Percentiles rank a stretch among this genome's conserved stretches.
Conservation (phyloP, 805 yeast genomes). For the Brettanomyces sp. region DNA sequence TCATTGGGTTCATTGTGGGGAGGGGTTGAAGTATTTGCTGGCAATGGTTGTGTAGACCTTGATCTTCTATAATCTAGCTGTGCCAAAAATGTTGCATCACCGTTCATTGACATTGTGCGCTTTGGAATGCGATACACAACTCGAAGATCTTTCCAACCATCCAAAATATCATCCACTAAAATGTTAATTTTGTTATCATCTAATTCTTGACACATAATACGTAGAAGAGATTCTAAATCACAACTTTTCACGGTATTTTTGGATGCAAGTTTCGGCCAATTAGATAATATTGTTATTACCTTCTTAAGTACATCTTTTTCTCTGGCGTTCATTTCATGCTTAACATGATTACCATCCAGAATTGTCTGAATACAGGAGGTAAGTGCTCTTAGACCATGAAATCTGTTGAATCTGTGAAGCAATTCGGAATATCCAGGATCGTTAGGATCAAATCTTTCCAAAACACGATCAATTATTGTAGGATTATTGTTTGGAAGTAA, state of each 20-base stretch:
- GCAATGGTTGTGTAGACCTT: constrained; percentile 3
- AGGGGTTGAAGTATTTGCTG: not conserved
- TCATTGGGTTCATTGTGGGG: not conserved
- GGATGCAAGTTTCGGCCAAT: constrained; percentile 62
- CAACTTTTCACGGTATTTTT: constrained; percentile 69
- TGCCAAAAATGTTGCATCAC: constrained; percentile 1
- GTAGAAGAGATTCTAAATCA: constrained; percentile 58
- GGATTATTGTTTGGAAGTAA: constrained; percentile 63
- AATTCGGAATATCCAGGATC: constrained; percentile 25
- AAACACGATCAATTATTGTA: constrained; percentile 52
- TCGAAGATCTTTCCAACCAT: constrained; percentile 64
- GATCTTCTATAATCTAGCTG: constrained; percentile 18
- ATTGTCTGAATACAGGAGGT: constrained; percentile 44
- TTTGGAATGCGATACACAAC: constrained; percentile 85
- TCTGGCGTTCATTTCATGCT: constrained; percentile 10
- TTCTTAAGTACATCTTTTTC: constrained; percentile 34
- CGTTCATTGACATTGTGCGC: constrained; percentile 23
- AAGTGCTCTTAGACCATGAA: constrained; percentile 83
- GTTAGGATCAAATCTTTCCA: constrained; percentile 51
- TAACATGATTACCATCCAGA: constrained; percentile 6
- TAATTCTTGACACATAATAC: constrained; percentile 26
- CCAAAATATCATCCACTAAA: constrained; percentile 37
- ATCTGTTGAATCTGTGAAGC: constrained; percentile 52
- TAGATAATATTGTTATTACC: constrained; percentile 47
- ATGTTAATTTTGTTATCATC: constrained; percentile 19